Evolutionary conservation across 257 asterid genomes (phyloP).

Genomic region (Sherardia arvensis): DNA sequence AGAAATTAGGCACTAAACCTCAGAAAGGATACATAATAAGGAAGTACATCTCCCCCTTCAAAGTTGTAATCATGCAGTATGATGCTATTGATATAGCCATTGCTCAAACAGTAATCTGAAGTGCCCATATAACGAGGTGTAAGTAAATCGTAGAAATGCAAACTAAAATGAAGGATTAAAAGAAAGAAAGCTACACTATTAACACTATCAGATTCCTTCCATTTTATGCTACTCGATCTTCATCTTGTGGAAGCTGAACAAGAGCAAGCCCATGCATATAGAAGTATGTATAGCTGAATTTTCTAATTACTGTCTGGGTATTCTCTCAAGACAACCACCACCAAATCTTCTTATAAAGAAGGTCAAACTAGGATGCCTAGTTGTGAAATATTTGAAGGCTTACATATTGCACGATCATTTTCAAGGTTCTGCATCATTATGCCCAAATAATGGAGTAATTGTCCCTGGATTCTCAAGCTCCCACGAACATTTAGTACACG

Average conservation of each 20-base stretch:
- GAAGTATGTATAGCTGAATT: not conserved
- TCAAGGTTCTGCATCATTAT: slow-evolving; percentile 18
- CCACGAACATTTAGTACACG: slow-evolving; percentile 10
- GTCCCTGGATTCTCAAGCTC: slow-evolving; percentile 14
- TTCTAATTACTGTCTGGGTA: not conserved
- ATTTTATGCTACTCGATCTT: not conserved
- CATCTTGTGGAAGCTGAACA: not conserved
- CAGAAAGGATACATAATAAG: slow-evolving; percentile 17
- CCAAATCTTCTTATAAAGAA: not conserved
- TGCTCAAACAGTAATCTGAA: slow-evolving; percentile 22
- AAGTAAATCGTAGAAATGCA: not conserved
- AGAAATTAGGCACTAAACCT: slow-evolving; percentile 10
- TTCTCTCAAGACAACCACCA: not conserved
- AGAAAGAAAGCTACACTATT: not conserved
- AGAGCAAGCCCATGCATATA: not conserved
- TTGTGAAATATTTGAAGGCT: slow-evolving; percentile 1
- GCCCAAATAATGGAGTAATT: slow-evolving; percentile 18
- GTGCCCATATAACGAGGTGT: not conserved
- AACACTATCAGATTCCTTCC: not conserved
- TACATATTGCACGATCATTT: slow-evolving; percentile 14
- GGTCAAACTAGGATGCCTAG: not conserved
- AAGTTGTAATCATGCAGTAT: slow-evolving; percentile 13
- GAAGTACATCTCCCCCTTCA: slow-evolving; percentile 17
- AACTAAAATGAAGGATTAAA: not conserved
- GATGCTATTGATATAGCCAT: slow-evolving; percentile 17